Percentiles rank a stretch among this genome's conserved stretches.
phyloP scores from a whole-genome alignment of 2,329 filamentous ascomycete species.

The Mycosphaerella sp. region DNA sequence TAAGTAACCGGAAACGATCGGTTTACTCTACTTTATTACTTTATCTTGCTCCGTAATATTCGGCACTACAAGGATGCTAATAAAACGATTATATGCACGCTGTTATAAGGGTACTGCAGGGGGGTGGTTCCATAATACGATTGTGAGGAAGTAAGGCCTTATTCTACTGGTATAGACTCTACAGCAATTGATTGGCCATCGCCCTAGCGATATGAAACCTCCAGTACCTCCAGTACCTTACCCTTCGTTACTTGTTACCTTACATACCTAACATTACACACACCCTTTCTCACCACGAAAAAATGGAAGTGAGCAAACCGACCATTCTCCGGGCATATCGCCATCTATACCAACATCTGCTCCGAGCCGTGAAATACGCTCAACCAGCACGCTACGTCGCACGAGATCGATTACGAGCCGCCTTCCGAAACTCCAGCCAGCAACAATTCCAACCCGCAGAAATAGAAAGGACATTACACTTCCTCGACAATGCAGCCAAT shows the following conservation, averaged over 20 bases:
- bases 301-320: slow-evolving; percentile 12
- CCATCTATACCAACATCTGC: slow-evolving; percentile 57
- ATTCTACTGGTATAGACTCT: not conserved
- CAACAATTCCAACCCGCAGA: slow-evolving; percentile 46
- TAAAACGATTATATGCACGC: too few species aligned
- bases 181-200: not conserved
- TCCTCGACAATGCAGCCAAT: slow-evolving; percentile 59
- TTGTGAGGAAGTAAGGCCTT: not conserved
- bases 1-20: too few species aligned
- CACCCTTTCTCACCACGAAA: too few species aligned
- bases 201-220: not conserved
- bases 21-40: too few species aligned
- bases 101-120: too few species aligned
- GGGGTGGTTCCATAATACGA: too few species aligned
- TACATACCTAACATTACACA: too few species aligned
- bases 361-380: slow-evolving; percentile 67
- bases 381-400: slow-evolving; percentile 60
- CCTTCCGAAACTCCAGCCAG: slow-evolving; percentile 50
- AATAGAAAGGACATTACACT: slow-evolving; percentile 62
- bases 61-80: too few species aligned
- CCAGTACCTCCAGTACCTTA: not conserved
- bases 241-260: not conserved
- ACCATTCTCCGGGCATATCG: slow-evolving; percentile 49
- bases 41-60: too few species aligned
- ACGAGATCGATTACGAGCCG: slow-evolving; percentile 49